Percentiles rank a stretch among this genome's conserved stretches.
These are phyloP conservation scores for Neophaeococcomyces aloes DNA, from an alignment of 2,329 filamentous ascomycete genomes.

Conservation along the genomic window DNA sequence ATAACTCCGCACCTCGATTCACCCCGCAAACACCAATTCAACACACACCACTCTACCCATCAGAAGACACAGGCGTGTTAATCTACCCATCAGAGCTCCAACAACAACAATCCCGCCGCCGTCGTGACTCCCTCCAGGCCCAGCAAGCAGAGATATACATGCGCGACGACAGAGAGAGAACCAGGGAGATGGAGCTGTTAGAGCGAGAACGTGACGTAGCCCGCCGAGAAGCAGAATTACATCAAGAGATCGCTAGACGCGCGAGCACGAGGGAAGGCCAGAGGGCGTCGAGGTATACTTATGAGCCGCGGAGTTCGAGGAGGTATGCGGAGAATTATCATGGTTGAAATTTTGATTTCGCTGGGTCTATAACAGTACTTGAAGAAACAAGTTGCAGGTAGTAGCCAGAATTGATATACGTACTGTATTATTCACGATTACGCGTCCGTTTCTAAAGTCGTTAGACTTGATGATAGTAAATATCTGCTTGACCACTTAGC, in stretches of 20 bases:
- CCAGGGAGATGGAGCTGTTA: constrained; percentile 6
- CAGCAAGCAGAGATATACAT: constrained; percentile 3
- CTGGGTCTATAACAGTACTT: background rate
- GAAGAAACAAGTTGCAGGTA: too few relatives aligned
- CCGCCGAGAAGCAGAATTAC: constrained; percentile 3
- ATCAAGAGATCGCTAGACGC: constrained; percentile 4
- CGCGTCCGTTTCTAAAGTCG: too few relatives aligned
- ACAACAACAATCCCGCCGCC: background rate
- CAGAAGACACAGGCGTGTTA: background rate
- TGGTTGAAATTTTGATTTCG: background rate
- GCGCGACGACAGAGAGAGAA: background rate
- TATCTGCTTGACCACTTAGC: too few relatives aligned
- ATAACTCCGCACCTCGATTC: constrained; percentile 4
- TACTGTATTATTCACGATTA: too few relatives aligned
- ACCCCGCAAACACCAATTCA: background rate
- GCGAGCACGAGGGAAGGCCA: background rate
- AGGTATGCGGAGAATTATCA: constrained; percentile 5
- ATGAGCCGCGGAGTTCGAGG: constrained; percentile 2
- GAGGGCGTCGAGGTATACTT: background rate
- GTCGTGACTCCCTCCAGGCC: background rate
- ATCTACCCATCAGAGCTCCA: constrained; percentile 1
- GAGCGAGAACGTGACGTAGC: constrained; percentile 2
- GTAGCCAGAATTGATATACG: too few relatives aligned
- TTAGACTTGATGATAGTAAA: too few relatives aligned
- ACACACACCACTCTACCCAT: background rate